These are phyloP conservation scores for Paxillus rubicundulus DNA, from an alignment of 768 basidiomycete genomes.

Conservation along the genomic window DNA sequence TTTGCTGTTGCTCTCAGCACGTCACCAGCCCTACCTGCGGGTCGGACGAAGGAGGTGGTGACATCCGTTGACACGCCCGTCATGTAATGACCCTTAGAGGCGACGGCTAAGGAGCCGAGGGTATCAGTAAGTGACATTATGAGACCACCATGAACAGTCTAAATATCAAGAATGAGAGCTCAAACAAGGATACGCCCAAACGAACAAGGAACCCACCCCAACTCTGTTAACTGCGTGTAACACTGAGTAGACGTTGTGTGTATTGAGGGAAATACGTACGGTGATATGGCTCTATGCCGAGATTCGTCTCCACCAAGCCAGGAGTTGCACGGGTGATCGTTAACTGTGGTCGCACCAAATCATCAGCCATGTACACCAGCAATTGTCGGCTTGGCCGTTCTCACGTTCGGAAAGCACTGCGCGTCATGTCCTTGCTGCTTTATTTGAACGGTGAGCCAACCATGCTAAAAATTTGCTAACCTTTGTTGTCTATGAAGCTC, in stretches of 20 bases:
- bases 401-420: slow-evolving; percentile 76
- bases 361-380: neutral
- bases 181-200: neutral
- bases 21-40: slow-evolving; percentile 71
- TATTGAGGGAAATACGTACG: slow-evolving; percentile 39
- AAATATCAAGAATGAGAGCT: neutral
- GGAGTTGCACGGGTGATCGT: slow-evolving; percentile 65
- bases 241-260: neutral
- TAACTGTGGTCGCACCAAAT: slow-evolving; percentile 43
- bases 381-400: slow-evolving; percentile 9
- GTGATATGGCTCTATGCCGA: slow-evolving; percentile 75
- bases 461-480: slow-evolving; percentile 32
- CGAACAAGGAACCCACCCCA: slow-evolving; percentile 49
- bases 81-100: slow-evolving; percentile 80
- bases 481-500: slow-evolving; percentile 74
- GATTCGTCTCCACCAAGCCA: slow-evolving; percentile 63
- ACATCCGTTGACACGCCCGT: slow-evolving; percentile 87
- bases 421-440: slow-evolving; percentile 65
- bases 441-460: neutral
- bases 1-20: slow-evolving; percentile 60
- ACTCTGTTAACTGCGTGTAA: slow-evolving; percentile 67
- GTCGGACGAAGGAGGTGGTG: slow-evolving; percentile 72
- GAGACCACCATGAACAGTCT: slow-evolving; percentile 77
- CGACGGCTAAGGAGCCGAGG: slow-evolving; percentile 80
- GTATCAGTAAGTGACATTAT: slow-evolving; percentile 83